Evolutionary conservation across 2,329 filamentous ascomycete genomes (phyloP).

Genomic region (Chaetomium sp.): DNA sequence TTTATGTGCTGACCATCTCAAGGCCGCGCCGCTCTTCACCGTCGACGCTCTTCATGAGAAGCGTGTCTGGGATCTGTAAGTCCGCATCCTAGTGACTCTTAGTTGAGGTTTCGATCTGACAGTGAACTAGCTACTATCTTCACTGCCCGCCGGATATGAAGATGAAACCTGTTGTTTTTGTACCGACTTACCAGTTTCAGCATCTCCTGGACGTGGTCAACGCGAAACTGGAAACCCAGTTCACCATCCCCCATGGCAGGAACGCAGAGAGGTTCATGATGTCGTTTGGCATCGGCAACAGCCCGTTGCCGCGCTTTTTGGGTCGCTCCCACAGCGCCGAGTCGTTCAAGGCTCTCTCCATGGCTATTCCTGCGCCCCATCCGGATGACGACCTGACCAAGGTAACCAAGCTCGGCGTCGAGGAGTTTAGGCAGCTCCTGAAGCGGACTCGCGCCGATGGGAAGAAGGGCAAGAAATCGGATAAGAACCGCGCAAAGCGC

Average conservation of each 20-base stretch:
- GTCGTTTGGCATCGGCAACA: slow-evolving; percentile 61
- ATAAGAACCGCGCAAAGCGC: slow-evolving; percentile 51
- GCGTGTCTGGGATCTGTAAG: slow-evolving; percentile 74
- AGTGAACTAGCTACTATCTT: slow-evolving; percentile 60
- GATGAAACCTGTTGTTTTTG: slow-evolving; percentile 63
- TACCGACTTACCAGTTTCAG: slow-evolving; percentile 67
- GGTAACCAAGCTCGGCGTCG: slow-evolving; percentile 43
- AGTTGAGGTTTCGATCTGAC: slow-evolving; percentile 19
- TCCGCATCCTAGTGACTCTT: slow-evolving; percentile 27
- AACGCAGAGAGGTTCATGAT: slow-evolving; percentile 60
- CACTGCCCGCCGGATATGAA: slow-evolving; percentile 52
- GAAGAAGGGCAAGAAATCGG: slow-evolving; percentile 50
- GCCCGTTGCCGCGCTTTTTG: slow-evolving; percentile 68
- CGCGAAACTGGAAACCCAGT: slow-evolving; percentile 51
- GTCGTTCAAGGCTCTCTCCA: slow-evolving; percentile 38
- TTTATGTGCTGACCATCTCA: slow-evolving; percentile 11
- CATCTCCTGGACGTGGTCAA: slow-evolving; percentile 68
- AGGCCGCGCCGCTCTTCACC: slow-evolving; percentile 57
- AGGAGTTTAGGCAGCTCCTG: slow-evolving; percentile 58
- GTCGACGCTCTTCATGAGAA: slow-evolving; percentile 57
- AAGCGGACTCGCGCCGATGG: slow-evolving; percentile 51
- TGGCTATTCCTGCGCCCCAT: slow-evolving; percentile 42
- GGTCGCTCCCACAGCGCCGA: slow-evolving; percentile 55
- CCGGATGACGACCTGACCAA: slow-evolving; percentile 42
- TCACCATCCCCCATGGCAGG: slow-evolving; percentile 60